These are phyloP conservation scores for Aspergillus sp. DNA, from an alignment of 2,329 filamentous ascomycete genomes.

Conservation along the genomic window DNA sequence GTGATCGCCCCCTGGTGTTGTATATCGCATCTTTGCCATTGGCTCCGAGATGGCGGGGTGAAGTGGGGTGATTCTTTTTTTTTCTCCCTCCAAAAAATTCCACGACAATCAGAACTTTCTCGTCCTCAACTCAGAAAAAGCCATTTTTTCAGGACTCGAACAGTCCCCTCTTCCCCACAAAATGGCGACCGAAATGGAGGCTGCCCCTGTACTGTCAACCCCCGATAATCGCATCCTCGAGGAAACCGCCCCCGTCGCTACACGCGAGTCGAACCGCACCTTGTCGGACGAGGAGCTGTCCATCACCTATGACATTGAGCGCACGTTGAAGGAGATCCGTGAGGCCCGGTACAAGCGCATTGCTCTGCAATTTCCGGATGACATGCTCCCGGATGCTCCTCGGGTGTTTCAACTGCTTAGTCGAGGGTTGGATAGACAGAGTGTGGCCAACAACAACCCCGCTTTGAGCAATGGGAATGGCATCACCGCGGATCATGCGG, in stretches of 20 bases:
- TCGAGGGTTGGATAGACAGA: constrained; percentile 41
- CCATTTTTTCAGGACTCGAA: not conserved
- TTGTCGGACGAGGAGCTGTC: constrained; percentile 65
- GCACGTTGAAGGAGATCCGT: constrained; percentile 73
- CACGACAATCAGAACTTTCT: constrained; percentile 6
- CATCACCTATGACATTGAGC: constrained; percentile 76
- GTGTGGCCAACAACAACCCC: constrained; percentile 10
- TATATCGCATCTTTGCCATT: constrained; percentile 3
- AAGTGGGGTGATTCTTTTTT: constrained; percentile 23
- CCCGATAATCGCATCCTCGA: constrained; percentile 59
- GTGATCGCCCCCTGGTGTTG: not conserved
- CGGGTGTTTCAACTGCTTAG: constrained; percentile 67
- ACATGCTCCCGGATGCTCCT: constrained; percentile 82
- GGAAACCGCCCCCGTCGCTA: constrained; percentile 41
- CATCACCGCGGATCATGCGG: constrained; percentile 7
- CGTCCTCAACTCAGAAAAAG: constrained; percentile 5
- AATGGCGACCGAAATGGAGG: constrained; percentile 30
- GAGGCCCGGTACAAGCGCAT: constrained; percentile 67
- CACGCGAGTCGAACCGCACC: constrained; percentile 24
- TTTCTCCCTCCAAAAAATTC: constrained; percentile 11
- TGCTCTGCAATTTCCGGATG: constrained; percentile 92
- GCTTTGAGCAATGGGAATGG: constrained; percentile 9
- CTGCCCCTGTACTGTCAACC: constrained; percentile 58
- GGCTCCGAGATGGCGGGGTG: constrained; percentile 21
- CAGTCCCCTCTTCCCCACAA: not conserved